A percentile compares a stretch with the other conserved stretches of the same genome.
These are phyloP conservation scores for Fraxinus baroniana DNA, from an alignment of 305 asterid species.

Conservation along the genomic window DNA sequence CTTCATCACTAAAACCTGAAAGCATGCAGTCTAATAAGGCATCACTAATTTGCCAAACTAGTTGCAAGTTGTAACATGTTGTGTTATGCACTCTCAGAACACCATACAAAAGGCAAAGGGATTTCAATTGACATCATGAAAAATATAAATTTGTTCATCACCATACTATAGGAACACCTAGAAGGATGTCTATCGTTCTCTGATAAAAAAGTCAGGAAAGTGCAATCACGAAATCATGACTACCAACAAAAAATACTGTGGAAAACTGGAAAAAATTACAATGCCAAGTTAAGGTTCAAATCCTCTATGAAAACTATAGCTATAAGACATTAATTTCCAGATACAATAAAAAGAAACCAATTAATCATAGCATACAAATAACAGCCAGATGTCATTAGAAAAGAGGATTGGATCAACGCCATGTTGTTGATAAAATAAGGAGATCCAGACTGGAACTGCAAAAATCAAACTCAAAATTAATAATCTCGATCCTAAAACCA, in stretches of 20 bases:
- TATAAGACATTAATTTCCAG: neutral
- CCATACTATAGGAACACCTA: neutral
- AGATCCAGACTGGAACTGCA: neutral
- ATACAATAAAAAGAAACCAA: neutral
- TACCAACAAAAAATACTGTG: too few relatives aligned
- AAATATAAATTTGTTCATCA: neutral
- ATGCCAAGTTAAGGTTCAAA: neutral
- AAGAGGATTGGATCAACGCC: neutral
- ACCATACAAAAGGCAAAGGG: neutral
- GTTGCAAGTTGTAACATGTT: neutral
- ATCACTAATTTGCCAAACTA: neutral
- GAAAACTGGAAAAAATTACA: neutral
- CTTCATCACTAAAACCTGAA: neutral
- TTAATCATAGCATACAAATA: neutral
- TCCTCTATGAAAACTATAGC: neutral
- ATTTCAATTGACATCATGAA: neutral
- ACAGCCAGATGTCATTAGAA: neutral
- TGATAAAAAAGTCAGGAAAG: too few relatives aligned
- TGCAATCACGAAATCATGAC: too few relatives aligned
- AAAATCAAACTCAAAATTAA: slow-evolving; percentile 4
- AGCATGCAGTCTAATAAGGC: neutral
- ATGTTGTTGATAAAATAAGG: neutral
- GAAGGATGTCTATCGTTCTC: neutral
- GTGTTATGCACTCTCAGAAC: neutral
- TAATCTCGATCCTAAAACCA: slow-evolving; percentile 7